Conservation (phyloP, 345 rosid species). For the Passiflora organensis region DNA sequence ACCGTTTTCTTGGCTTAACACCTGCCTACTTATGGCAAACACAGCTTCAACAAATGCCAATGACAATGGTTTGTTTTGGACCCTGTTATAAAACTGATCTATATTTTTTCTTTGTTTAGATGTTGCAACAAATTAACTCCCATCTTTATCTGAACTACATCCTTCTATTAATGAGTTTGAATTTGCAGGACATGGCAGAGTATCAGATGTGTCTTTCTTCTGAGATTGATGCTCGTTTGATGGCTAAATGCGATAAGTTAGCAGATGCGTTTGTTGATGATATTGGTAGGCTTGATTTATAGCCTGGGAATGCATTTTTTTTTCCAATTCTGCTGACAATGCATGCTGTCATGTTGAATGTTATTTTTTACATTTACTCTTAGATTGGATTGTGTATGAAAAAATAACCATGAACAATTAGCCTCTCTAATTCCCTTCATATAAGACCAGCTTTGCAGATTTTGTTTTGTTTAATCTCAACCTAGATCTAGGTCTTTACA, state of each 20-base stretch:
- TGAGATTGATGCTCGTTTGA: slow-evolving; percentile 80
- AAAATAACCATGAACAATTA: too few relatives aligned
- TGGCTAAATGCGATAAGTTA: slow-evolving; percentile 79
- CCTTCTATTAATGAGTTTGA: neutral
- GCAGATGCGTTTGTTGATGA: slow-evolving; percentile 87
- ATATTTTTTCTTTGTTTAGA: neutral
- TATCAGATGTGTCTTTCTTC: slow-evolving; percentile 72
- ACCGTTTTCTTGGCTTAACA: slow-evolving; percentile 88
- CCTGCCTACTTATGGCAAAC: slow-evolving; percentile 81
- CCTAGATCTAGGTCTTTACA: neutral
- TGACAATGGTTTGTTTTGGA: slow-evolving; percentile 45
- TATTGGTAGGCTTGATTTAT: slow-evolving; percentile 44
- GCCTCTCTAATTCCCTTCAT: neutral
- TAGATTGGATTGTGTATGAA: too few relatives aligned
- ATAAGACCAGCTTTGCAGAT: neutral
- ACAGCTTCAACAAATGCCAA: slow-evolving; percentile 67
- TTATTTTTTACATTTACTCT: neutral
- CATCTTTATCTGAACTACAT: neutral
- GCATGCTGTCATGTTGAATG: neutral
- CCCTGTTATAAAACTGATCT: neutral
- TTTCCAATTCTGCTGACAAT: neutral
- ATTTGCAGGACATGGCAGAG: slow-evolving; percentile 71
- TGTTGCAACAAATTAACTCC: neutral
- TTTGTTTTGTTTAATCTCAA: neutral
- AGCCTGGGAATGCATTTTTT: neutral